Evolutionary conservation across 2,329 filamentous ascomycete species (phyloP).

Genomic region (Pseudogymnoascus sp.): DNA sequence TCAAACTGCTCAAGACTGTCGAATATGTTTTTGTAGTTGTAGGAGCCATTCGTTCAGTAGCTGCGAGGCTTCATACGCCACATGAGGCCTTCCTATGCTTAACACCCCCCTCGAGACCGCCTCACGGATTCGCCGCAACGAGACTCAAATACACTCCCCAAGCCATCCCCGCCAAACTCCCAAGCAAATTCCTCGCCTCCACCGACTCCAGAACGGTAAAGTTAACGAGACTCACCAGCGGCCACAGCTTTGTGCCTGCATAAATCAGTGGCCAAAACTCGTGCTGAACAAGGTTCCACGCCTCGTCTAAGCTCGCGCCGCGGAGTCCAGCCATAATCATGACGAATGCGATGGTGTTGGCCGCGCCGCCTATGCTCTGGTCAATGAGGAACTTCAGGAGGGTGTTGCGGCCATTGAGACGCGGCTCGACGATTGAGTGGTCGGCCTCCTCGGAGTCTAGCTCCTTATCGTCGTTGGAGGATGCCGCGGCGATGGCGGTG

Average conservation of each 20-base stretch:
- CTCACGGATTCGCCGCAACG: slow-evolving; percentile 33
- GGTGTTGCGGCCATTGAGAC: slow-evolving; percentile 57
- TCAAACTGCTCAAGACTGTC: too few relatives aligned
- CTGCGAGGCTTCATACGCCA: background rate
- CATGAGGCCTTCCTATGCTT: background rate
- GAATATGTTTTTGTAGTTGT: background rate
- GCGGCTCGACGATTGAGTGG: slow-evolving; percentile 39
- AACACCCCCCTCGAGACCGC: background rate
- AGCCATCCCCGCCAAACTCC: slow-evolving; percentile 61
- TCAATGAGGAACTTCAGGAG: slow-evolving; percentile 61
- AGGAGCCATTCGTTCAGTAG: background rate
- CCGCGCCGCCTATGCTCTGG: slow-evolving; percentile 56
- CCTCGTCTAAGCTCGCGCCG: slow-evolving; percentile 35
- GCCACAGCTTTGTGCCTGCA: slow-evolving; percentile 69
- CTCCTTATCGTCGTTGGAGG: slow-evolving; percentile 36
- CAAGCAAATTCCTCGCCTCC: slow-evolving; percentile 61
- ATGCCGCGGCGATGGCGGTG: slow-evolving; percentile 33
- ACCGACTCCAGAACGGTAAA: slow-evolving; percentile 64
- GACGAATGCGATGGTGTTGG: slow-evolving; percentile 61
- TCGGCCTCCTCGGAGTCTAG: slow-evolving; percentile 36
- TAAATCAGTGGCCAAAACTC: slow-evolving; percentile 59
- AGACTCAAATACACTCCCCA: slow-evolving; percentile 74
- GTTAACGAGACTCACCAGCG: slow-evolving; percentile 60
- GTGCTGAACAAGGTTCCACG: slow-evolving; percentile 37
- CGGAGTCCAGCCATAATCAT: slow-evolving; percentile 41